These are phyloP conservation scores for Isoetes taiwanensis DNA, from an alignment of 75 land plant species.

Conservation along the genomic window DNA sequence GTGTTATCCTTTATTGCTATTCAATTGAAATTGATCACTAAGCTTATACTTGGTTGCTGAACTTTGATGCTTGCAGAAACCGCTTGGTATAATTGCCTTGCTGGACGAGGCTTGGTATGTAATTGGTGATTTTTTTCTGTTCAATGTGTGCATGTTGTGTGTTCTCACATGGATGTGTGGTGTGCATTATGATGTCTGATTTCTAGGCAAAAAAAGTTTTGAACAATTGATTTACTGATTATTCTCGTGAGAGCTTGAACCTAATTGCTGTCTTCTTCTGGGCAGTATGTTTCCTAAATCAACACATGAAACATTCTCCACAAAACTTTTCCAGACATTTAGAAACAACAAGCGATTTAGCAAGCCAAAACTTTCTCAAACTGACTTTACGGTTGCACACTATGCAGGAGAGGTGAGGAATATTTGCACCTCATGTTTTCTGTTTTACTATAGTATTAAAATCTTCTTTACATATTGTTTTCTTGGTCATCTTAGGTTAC, in stretches of 20 bases:
- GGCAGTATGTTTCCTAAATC: slow-evolving; percentile 97
- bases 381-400: slow-evolving; percentile 88
- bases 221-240: too few species aligned
- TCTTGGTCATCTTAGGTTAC: slow-evolving; percentile 53
- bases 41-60: too few species aligned
- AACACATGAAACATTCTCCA: slow-evolving; percentile 96
- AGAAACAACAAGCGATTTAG: slow-evolving; percentile 80
- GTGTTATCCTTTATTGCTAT: too few species aligned
- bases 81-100: slow-evolving; percentile 95
- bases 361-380: slow-evolving; percentile 89
- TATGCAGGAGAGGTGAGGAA: slow-evolving; percentile 97
- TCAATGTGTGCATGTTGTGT: too few species aligned
- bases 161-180: too few species aligned
- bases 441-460: background rate
- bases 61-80: slow-evolving; percentile 59
- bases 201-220: too few species aligned
- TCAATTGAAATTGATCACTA: too few species aligned
- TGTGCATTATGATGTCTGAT: too few species aligned
- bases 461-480: background rate
- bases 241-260: background rate
- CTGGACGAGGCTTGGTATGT: slow-evolving; percentile 98
- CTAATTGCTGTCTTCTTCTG: background rate
- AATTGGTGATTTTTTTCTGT: too few species aligned
- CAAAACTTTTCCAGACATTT: slow-evolving; percentile 83
- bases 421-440: background rate